phyloP scores from a whole-genome alignment of 2,329 filamentous ascomycete genomes.

The Ceratocystis lukuohia region DNA sequence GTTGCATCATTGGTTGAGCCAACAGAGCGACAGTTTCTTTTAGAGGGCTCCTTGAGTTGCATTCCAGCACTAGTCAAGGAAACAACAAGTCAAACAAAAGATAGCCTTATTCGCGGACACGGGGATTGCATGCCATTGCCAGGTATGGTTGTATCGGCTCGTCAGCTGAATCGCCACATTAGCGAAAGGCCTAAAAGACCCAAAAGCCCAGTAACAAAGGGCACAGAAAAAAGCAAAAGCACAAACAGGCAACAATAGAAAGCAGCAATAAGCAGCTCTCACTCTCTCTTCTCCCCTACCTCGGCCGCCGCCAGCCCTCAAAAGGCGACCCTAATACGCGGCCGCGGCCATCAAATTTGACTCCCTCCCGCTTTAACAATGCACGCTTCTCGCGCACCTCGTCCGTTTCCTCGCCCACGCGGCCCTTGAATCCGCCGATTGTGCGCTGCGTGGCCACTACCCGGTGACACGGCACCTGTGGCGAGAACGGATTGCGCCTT shows the following conservation, averaged over 20 bases:
- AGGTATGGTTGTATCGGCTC: background rate
- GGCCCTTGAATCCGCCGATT: constrained; percentile 57
- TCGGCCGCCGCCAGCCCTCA: constrained; percentile 24
- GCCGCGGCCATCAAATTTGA: constrained; percentile 47
- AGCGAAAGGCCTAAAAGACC: background rate
- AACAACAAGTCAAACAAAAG: background rate
- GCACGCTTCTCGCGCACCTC: constrained; percentile 51
- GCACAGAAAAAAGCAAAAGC: background rate
- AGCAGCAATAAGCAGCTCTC: background rate
- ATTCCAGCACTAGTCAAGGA: background rate
- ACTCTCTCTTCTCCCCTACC: background rate
- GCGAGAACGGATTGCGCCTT: constrained; percentile 68
- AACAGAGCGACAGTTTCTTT: too few relatives aligned
- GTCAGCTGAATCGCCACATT: background rate
- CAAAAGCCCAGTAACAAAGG: background rate
- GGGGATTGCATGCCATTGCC: background rate
- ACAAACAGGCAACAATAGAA: background rate
- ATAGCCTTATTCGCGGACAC: background rate
- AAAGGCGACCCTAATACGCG: constrained; percentile 47
- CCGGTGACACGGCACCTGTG: constrained; percentile 67
- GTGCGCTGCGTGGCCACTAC: constrained; percentile 48
- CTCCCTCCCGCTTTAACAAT: constrained; percentile 49
- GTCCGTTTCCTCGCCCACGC: constrained; percentile 43
- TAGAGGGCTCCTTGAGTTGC: background rate
- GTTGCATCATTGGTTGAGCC: background rate